Evolutionary conservation across 208 protist genomes (phyloP), one percentile per base, ranked within the genome.

Genomic region (Trypanosomatidae sp.): DNA sequence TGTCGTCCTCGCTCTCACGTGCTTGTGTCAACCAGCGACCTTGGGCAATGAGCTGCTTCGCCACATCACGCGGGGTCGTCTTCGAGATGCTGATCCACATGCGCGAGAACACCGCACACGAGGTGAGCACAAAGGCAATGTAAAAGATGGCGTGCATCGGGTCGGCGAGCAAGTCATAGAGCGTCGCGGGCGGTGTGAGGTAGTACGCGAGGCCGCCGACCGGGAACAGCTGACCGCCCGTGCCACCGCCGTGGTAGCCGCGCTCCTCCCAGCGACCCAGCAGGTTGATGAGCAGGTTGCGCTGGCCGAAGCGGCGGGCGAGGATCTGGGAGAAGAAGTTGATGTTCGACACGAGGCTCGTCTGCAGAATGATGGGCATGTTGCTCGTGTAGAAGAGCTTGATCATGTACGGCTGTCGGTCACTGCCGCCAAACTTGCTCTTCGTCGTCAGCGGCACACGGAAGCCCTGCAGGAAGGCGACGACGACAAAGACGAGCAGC

Each of bases 311-410:
- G 59, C 95, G 85, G 37, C 89, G 92, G 64, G 95, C 99, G n/a
- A 99, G 79, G 5, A 99, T 78, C 74, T 99, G 98, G 10, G 98
- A 99, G 61, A 99, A 80, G 71, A 99, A 98, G 83, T 98, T 99
- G 30, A 99, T 64, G 82, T 99, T 99, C 27, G 96, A 98, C 8
- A 99, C 96, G 18, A 99, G 77, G 49, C 97, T 98, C 6, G 95
- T 96, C 80, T 99, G 97, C 18, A 99, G 71, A 68, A 99, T 99
- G 79, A 99, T 99, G 33, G 98, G 98, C 74, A 99, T 99, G 80
- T 99, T 99, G 53, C 95, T 98, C 4, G 98, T 99, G 88, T 99
- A 99, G 83, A 99, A 99, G 43, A 99, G 93, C 73, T 99, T 99
- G 62, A 99, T 99, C 47, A 98, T 96, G 88, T 99, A 99, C 10